Percentiles rank a stretch among this genome's conserved stretches.
Evolutionary conservation across 2,329 filamentous ascomycete genomes (phyloP).

Genomic region (Raffaelea albimanens): DNA sequence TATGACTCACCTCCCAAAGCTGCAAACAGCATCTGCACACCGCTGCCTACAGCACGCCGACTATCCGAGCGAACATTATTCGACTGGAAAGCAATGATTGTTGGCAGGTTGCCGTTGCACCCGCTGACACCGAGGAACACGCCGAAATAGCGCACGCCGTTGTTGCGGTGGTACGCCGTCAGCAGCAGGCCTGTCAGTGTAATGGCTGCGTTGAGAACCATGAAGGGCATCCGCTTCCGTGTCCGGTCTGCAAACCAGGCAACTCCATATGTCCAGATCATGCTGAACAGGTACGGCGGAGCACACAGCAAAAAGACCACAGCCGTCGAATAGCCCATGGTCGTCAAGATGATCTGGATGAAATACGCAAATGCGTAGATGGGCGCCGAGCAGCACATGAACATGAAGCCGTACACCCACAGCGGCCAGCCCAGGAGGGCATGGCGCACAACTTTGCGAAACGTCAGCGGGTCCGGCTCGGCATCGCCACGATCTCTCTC

Average conservation of each 20-base stretch:
- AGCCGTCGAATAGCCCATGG: conserved; percentile 17
- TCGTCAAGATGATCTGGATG: conserved; percentile 60
- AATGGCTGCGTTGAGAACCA: conserved; percentile 14
- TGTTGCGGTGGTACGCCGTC: conserved; percentile 51
- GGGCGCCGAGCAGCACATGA: conserved; percentile 59
- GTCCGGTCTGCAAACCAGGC: conserved; percentile 23
- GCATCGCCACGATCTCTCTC: conserved; percentile 48
- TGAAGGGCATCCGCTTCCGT: conserved; percentile 20
- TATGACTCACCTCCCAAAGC: conserved; percentile 15
- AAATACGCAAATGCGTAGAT: conserved; percentile 72
- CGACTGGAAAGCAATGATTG: conserved; percentile 68
- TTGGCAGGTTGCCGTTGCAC: conserved; percentile 67
- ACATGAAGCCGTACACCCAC: conserved; percentile 52
- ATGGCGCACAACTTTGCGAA: conserved; percentile 34
- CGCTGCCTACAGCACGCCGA: conserved; percentile 18
- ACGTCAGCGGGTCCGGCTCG: conserved; percentile 41
- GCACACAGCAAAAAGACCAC: conserved; percentile 24
- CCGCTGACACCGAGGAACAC: conserved; percentile 66
- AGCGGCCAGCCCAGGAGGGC: conserved; percentile 41
- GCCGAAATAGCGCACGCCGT: conserved; percentile 57
- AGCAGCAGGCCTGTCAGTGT: conserved; percentile 53
- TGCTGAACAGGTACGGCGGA: conserved; percentile 23
- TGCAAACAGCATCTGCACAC: conserved; percentile 21
- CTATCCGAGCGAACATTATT: conserved; percentile 60
- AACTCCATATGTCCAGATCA: conserved; percentile 20